phyloP scores from a whole-genome alignment of 768 basidiomycete species.

The Mycena latifolia region DNA sequence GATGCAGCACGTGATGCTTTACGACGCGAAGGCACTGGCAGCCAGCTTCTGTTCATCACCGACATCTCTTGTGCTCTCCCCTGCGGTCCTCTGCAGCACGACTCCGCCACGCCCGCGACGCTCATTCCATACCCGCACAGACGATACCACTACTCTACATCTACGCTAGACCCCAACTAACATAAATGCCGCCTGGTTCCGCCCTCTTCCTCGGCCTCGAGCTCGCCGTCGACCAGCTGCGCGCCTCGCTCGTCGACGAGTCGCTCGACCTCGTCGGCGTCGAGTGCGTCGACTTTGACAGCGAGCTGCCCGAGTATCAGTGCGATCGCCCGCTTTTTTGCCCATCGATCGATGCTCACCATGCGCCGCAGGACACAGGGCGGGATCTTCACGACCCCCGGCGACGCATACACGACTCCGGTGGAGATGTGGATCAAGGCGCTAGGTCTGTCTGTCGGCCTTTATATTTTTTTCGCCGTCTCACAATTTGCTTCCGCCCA shows the following conservation, averaged over 20 bases:
- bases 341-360: constrained; percentile 33
- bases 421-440: constrained; percentile 94
- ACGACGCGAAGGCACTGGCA: constrained; percentile 8
- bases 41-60: constrained; percentile 9
- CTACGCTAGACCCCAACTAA: constrained; percentile 16
- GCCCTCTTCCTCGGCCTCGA: constrained; percentile 89
- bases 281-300: constrained; percentile 87
- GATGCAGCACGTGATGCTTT: neutral
- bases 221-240: constrained; percentile 85
- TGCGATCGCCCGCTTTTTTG: constrained; percentile 54
- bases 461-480: constrained; percentile 38
- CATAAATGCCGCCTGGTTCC: constrained; percentile 36
- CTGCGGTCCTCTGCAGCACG: constrained; percentile 5
- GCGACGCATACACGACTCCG: constrained; percentile 89
- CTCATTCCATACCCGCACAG: constrained; percentile 27
- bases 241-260: constrained; percentile 88
- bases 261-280: constrained; percentile 85
- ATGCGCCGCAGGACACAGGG: constrained; percentile 75
- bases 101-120: constrained; percentile 22
- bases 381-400: constrained; percentile 88
- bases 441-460: constrained; percentile 67
- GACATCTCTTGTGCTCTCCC: constrained; percentile 7
- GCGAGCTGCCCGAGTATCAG: constrained; percentile 85
- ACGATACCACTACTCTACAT: constrained; percentile 35
- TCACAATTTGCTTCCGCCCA: constrained; percentile 51